phyloP scores from a whole-genome alignment of 345 rosid genomes.

The Combretum micranthum region DNA sequence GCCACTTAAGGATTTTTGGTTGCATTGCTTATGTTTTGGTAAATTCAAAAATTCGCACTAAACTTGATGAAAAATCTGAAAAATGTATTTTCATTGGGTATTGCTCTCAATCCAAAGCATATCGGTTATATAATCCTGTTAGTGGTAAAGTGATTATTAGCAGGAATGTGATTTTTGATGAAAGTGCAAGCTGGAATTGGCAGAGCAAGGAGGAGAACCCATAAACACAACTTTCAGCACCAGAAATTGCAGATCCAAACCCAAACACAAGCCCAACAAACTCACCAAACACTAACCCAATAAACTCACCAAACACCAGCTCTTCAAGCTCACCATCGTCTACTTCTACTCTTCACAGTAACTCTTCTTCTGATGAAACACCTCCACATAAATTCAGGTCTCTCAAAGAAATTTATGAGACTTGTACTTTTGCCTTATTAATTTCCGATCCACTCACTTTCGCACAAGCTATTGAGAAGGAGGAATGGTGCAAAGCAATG shows the following conservation, averaged over 20 bases:
- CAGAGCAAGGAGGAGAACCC: not conserved
- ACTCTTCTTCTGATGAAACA: too few species aligned
- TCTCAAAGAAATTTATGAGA: not conserved
- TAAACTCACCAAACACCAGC: too few species aligned
- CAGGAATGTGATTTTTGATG: not conserved
- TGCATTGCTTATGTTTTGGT: not conserved
- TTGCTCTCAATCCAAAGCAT: not conserved
- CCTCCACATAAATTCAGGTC: too few species aligned
- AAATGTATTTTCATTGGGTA: conserved; percentile 1
- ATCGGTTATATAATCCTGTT: not conserved
- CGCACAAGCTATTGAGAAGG: not conserved
- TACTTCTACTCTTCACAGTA: too few species aligned
- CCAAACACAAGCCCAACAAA: too few species aligned
- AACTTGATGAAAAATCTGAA: conserved; percentile 1
- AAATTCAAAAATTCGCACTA: not conserved
- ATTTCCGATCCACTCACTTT: not conserved
- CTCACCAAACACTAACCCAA: too few species aligned
- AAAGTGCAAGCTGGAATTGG: not conserved
- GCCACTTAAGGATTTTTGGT: not conserved
- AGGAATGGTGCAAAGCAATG: not conserved
- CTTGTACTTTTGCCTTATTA: not conserved
- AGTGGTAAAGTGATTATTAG: not conserved
- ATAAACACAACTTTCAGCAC: too few species aligned
- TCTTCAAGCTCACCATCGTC: too few species aligned
- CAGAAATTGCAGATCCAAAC: too few species aligned